Conservation (phyloP, 768 basidiomycete species). For the Hemileccinum rubropunctum region DNA sequence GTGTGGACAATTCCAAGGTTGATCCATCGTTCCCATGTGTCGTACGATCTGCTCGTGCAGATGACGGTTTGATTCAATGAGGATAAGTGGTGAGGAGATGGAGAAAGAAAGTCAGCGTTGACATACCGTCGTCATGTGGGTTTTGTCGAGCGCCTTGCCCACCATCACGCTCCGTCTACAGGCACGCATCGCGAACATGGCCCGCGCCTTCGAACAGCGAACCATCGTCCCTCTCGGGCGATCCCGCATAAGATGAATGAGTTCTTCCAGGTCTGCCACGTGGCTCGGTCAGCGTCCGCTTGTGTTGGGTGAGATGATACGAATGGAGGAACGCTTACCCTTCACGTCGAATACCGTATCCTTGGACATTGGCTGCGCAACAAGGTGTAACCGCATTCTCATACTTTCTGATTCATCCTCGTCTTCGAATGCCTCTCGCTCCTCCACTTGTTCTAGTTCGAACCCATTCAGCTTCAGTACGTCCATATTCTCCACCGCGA, state of each 20-base stretch:
- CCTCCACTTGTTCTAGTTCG: constrained; percentile 63
- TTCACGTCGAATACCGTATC: constrained; percentile 85
- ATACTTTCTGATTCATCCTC: background rate
- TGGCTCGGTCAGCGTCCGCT: background rate
- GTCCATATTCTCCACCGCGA: constrained; percentile 86
- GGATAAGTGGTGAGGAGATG: background rate
- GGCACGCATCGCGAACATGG: constrained; percentile 96
- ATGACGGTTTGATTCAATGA: background rate
- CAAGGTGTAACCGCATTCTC: constrained; percentile 51
- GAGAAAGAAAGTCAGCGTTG: background rate
- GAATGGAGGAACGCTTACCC: constrained; percentile 45
- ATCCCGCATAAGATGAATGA: constrained; percentile 83
- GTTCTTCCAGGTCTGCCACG: constrained; percentile 81
- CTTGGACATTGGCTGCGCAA: constrained; percentile 90
- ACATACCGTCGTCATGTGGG: constrained; percentile 76
- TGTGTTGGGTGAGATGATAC: background rate
- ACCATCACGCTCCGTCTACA: constrained; percentile 97
- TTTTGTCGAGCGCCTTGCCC: constrained; percentile 73
- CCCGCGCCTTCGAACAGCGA: constrained; percentile 86
- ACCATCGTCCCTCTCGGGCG: constrained; percentile 79
- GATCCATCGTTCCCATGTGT: constrained; percentile 83
- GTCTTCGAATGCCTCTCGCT: constrained; percentile 9
- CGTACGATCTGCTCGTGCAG: constrained; percentile 53
- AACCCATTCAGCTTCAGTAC: constrained; percentile 86
- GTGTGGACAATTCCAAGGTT: constrained; percentile 89